These are phyloP conservation scores for Tothia fuscella DNA, from an alignment of 2,329 filamentous ascomycete genomes.

Conservation along the genomic window DNA sequence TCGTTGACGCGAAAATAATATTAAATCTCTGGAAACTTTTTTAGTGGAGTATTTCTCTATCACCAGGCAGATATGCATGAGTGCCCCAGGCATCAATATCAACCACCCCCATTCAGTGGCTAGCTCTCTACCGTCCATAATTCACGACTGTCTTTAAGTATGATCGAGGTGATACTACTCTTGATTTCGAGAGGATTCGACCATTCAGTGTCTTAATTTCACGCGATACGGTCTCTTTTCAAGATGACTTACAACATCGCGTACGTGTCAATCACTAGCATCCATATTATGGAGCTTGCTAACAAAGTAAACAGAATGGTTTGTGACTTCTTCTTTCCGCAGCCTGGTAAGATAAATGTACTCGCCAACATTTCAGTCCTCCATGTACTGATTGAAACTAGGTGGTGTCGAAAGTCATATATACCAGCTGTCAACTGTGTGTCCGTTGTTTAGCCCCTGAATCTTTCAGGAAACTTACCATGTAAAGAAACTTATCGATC, in stretches of 20 bases:
- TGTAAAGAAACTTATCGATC: constrained; percentile 75
- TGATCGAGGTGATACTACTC: too few species aligned
- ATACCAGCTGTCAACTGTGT: constrained; percentile 78
- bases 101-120: too few species aligned
- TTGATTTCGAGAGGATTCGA: background rate
- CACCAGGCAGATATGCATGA: too few species aligned
- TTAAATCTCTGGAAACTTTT: too few species aligned
- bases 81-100: too few species aligned
- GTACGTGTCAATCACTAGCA: too few species aligned
- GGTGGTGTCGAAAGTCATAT: constrained; percentile 95
- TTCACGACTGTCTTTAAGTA: too few species aligned
- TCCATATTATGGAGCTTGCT: too few species aligned
- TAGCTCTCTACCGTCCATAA: too few species aligned
- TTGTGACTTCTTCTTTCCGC: constrained; percentile 98
- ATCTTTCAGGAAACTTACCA: constrained; percentile 13
- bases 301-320: constrained; percentile 57
- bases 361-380: constrained; percentile 1
- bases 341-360: constrained; percentile 49
- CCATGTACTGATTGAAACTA: constrained; percentile 19
- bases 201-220: background rate
- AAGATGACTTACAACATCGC: constrained; percentile 60
- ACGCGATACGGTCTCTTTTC: constrained; percentile 5
- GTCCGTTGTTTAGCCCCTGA: constrained; percentile 13
- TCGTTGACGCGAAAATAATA: too few species aligned
- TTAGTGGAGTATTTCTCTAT: too few species aligned